Evolutionary conservation across 1,139 yeast species (phyloP).

Genomic region (Spathaspora sp.): DNA sequence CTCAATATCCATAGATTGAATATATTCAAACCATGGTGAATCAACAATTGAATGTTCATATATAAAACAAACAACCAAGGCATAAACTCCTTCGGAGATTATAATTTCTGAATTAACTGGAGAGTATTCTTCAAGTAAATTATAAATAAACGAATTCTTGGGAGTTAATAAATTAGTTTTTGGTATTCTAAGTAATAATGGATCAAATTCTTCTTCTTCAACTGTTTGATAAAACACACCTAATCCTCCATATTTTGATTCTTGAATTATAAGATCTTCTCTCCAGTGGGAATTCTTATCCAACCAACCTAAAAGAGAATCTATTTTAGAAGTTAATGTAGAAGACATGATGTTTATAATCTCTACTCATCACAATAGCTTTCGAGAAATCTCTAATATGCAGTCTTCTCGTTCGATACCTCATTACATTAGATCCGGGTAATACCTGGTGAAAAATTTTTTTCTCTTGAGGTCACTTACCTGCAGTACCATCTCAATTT

Average conservation of each 20-base stretch:
- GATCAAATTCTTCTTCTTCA: slow-evolving; percentile 27
- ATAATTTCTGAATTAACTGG: slow-evolving; percentile 30
- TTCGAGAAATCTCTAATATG: not conserved
- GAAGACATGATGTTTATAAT: slow-evolving; percentile 13
- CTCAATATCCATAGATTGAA: slow-evolving; percentile 52
- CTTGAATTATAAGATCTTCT: slow-evolving; percentile 42
- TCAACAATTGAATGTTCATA: slow-evolving; percentile 55
- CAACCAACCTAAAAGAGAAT: slow-evolving; percentile 41
- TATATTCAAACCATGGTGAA: slow-evolving; percentile 78
- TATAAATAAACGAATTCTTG: slow-evolving; percentile 64
- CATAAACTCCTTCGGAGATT: slow-evolving; percentile 54
- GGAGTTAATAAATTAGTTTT: slow-evolving; percentile 56
- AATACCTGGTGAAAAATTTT: not conserved
- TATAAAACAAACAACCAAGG: slow-evolving; percentile 65
- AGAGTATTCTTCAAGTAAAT: slow-evolving; percentile 57
- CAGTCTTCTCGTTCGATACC: not conserved
- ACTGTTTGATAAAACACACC: slow-evolving; percentile 58
- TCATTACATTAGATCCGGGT: not conserved
- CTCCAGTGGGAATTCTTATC: slow-evolving; percentile 51
- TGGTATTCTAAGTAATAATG: slow-evolving; percentile 44
- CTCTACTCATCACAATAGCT: not conserved
- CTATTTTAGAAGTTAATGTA: slow-evolving; percentile 10
- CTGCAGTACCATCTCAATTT: not conserved
- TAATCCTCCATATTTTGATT: slow-evolving; percentile 61
- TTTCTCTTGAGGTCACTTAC: not conserved